Conservation (phyloP, 306 rosid species). For the Cicer pinnatifidum region DNA sequence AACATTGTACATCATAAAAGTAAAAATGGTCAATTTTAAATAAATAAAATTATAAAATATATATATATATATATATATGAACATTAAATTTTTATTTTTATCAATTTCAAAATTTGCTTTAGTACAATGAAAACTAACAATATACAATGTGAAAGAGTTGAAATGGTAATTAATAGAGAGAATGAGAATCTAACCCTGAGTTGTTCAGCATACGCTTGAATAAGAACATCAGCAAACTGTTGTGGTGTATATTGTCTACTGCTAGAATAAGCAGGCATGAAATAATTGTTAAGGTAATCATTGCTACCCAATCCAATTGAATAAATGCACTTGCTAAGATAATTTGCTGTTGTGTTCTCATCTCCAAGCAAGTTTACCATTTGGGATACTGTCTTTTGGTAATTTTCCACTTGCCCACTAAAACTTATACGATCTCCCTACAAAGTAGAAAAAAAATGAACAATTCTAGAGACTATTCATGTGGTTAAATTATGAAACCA, state of each 20-base stretch:
- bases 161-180: neutral
- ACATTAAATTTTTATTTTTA: too few relatives aligned
- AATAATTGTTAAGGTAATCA: conserved; percentile 94
- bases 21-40: too few relatives aligned
- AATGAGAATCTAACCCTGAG: conserved; percentile 49
- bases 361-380: conserved; percentile 70
- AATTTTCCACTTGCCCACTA: conserved; percentile 81
- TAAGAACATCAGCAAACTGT: conserved; percentile 68
- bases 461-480: neutral
- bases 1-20: too few relatives aligned
- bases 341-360: conserved; percentile 61
- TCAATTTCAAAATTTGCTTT: too few relatives aligned
- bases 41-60: too few relatives aligned
- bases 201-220: conserved; percentile 68
- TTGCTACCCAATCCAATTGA: conserved; percentile 94
- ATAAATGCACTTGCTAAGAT: conserved; percentile 77
- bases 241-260: conserved; percentile 70
- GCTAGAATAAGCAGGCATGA: conserved; percentile 79
- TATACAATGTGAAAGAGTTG: neutral
- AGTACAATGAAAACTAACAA: too few relatives aligned
- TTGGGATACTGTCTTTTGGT: conserved; percentile 70
- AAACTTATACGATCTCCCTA: conserved; percentile 85
- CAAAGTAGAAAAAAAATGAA: neutral
- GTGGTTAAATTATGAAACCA: conserved; percentile 1
- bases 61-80: too few relatives aligned